phyloP scores from a whole-genome alignment of 2,329 filamentous ascomycete species.

The Talaromyces albobiverticillius region DNA sequence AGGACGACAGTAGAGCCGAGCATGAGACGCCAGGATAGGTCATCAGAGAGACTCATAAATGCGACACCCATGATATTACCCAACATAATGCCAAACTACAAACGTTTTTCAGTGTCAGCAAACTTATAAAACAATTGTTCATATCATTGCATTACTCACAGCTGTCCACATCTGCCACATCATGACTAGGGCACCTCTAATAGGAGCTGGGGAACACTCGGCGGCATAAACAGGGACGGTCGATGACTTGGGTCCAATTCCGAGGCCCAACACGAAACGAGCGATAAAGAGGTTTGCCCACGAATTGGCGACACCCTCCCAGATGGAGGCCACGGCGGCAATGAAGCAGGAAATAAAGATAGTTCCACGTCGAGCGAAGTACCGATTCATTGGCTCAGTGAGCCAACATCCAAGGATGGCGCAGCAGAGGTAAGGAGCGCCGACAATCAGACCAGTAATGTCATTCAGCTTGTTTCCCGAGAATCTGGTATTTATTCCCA shows the following conservation, averaged over 20 bases:
- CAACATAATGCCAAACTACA: constrained; percentile 44
- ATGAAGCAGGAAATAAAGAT: constrained; percentile 44
- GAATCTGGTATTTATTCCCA: constrained; percentile 19
- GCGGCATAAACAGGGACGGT: constrained; percentile 49
- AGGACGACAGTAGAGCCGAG: constrained; percentile 65
- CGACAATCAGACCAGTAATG: constrained; percentile 43
- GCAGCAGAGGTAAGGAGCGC: constrained; percentile 46
- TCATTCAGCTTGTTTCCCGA: constrained; percentile 27
- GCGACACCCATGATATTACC: constrained; percentile 50
- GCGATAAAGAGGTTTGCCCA: constrained; percentile 44
- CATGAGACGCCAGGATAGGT: constrained; percentile 66
- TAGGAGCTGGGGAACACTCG: constrained; percentile 48
- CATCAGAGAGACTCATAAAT: constrained; percentile 42
- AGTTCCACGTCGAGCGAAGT: constrained; percentile 45
- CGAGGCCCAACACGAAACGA: constrained; percentile 42
- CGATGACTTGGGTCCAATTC: constrained; percentile 42
- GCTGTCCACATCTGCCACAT: constrained; percentile 53
- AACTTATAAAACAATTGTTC: no score
- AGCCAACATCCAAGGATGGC: constrained; percentile 48
- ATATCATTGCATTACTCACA: no score
- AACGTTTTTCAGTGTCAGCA: no score
- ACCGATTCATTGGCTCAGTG: constrained; percentile 46
- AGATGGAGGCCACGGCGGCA: constrained; percentile 40
- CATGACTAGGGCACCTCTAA: constrained; percentile 51
- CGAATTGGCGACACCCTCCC: constrained; percentile 41